Conservation (phyloP, 2,329 filamentous ascomycete species). For the Talaromyces pinophilus region DNA sequence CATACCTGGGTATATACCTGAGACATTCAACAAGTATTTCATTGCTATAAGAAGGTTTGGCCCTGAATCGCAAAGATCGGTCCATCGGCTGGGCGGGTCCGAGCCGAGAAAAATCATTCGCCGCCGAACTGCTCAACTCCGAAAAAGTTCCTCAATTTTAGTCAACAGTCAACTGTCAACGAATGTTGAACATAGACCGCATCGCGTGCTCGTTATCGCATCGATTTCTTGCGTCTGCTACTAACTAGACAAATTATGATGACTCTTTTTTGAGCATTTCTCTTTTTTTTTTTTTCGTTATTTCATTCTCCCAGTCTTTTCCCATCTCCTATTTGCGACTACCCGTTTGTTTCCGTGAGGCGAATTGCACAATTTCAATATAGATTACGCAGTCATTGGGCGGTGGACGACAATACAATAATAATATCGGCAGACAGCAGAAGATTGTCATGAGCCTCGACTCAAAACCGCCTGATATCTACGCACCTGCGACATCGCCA, state of each 20-base stretch:
- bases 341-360: slow-evolving; percentile 10
- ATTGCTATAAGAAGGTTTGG: background rate
- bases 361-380: background rate
- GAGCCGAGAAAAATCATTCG: slow-evolving; percentile 16
- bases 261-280: background rate
- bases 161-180: background rate
- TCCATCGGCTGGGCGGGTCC: slow-evolving; percentile 12
- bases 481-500: slow-evolving; percentile 34
- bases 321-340: background rate
- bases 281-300: background rate
- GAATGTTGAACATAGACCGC: background rate
- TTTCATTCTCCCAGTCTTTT: background rate
- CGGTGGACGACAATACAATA: background rate
- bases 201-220: slow-evolving; percentile 6
- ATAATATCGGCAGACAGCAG: slow-evolving; percentile 23
- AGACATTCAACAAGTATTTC: background rate
- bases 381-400: background rate
- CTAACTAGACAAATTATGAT: background rate
- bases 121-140: slow-evolving; percentile 9
- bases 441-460: slow-evolving; percentile 58
- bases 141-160: slow-evolving; percentile 7
- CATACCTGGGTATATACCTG: background rate
- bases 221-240: background rate
- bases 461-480: slow-evolving; percentile 51
- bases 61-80: background rate